Evolutionary conservation across 306 rosid species (phyloP).

Genomic region (Argentina anserina): DNA sequence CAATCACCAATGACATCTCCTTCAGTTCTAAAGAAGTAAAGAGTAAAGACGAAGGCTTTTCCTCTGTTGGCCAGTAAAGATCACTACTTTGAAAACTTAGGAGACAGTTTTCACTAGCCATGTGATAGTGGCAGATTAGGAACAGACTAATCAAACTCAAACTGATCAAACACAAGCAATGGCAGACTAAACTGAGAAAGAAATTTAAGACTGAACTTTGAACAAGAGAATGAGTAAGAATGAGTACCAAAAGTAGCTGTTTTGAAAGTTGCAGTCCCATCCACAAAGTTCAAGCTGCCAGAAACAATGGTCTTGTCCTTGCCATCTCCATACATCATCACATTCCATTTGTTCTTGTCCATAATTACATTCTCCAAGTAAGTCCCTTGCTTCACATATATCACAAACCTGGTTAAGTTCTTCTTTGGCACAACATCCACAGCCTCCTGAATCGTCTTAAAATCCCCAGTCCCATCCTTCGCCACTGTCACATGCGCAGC

Average conservation of each 20-base stretch:
- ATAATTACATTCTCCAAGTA: constrained; percentile 67
- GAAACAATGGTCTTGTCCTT: constrained; percentile 53
- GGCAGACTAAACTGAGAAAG: neutral
- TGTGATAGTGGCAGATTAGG: neutral
- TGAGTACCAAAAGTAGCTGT: constrained; percentile 83
- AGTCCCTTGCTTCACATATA: constrained; percentile 68
- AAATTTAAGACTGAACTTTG: neutral
- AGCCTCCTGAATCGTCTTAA: constrained; percentile 47
- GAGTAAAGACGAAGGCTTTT: neutral
- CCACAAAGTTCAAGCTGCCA: constrained; percentile 54
- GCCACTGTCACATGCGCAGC: constrained; percentile 55
- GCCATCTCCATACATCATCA: constrained; percentile 85
- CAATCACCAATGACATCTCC: neutral
- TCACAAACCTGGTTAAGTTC: constrained; percentile 47
- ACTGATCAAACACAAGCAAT: neutral
- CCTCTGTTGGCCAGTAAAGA: neutral
- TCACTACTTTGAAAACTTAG: neutral
- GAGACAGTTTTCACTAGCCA: neutral
- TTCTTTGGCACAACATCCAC: constrained; percentile 54
- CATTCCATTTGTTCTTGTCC: constrained; percentile 83
- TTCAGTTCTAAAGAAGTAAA: neutral
- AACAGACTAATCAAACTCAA: neutral
- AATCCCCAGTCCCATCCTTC: constrained; percentile 60
- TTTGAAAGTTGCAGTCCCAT: constrained; percentile 69
- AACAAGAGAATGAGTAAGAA: neutral